Conservation (phyloP, 805 yeast genomes). For the Myxozyma monticola region DNA sequence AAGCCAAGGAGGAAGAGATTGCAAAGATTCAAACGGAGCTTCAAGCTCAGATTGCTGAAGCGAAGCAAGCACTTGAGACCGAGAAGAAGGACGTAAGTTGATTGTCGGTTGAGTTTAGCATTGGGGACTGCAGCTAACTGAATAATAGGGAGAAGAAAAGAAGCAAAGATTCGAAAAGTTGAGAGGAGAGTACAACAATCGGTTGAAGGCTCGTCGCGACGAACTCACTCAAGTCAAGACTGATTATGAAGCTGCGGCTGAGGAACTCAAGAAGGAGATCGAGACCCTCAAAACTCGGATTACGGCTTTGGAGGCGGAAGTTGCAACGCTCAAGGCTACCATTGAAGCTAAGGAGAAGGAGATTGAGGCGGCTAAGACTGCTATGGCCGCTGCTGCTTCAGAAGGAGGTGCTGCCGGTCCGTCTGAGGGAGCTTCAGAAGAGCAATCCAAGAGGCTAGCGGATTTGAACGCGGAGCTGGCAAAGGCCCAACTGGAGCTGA, state of each 20-base stretch:
- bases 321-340: conserved; percentile 23
- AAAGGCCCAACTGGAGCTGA: too few relatives aligned
- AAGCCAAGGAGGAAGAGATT: conserved; percentile 15
- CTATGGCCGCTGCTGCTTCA: conserved; percentile 31
- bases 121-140: not conserved
- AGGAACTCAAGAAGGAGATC: conserved; percentile 31
- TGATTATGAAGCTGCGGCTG: conserved; percentile 4
- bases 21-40: conserved; percentile 16
- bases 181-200: conserved; percentile 34
- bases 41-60: too few relatives aligned
- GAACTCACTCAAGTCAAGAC: conserved; percentile 28
- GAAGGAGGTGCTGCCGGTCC: conserved; percentile 19
- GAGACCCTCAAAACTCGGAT: conserved; percentile 21
- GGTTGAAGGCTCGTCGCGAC: conserved; percentile 28
- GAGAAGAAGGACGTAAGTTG: conserved; percentile 5
- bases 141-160: conserved; percentile 21
- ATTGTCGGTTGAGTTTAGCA: not conserved
- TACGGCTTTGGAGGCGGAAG: conserved; percentile 18
- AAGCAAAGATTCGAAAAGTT: conserved; percentile 21
- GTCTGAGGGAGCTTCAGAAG: not conserved
- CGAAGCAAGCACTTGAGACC: conserved; percentile 12
- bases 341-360: conserved; percentile 34
- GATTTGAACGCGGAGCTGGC: not conserved
- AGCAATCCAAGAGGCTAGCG: not conserved
- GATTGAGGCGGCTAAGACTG: conserved; percentile 30